Evolutionary conservation across 352 stramenopile species (phyloP), one percentile per base, ranked within the genome.

Genomic region (Globisporangium irregulare): DNA sequence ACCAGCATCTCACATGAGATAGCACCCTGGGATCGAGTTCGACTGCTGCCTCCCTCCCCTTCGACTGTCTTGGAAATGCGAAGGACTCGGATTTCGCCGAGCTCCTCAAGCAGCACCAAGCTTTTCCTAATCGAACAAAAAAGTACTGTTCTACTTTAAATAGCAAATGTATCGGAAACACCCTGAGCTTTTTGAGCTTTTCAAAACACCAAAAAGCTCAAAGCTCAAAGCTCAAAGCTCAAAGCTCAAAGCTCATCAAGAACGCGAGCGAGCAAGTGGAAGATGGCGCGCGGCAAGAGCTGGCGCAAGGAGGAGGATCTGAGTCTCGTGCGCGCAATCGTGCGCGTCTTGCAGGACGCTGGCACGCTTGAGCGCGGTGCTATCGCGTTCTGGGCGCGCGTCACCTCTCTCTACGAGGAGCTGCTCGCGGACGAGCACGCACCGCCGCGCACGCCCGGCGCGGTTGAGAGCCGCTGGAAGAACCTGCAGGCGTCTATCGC

Each of bases 251-350:
- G 6, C 38, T 32, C 27, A 32, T 32, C 27, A 32, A 32, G 27
- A 32, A 32, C 27, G 27, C 27, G 25, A 53, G 20, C 46, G 46
- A 54, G 20, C 46, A 6, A 29, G 34, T 15, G 55, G 48, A 34
- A 3, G 6, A 68, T 68, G 63, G 53, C 63, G 38, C 53, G 63
- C 9, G 63, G 63, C 24, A 68, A 79, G 43, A 74, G 69, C 56
- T 70, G 73, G 48, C 27, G 56, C 25, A 61, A 67, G 15, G 67
- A 62, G 9, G 69, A 75, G 32, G 70, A 76, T 9, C 8, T 73
- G 51, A 51, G 24, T n/a, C 63, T 68, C 54, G 63, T 68, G 36
- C 63, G 53, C 14, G 63, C 63, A 18, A 60, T 68, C 63, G 53
- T 61, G 15, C 34, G 41, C 36, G 27, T 27, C 25, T 25, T 61